Evolutionary conservation across 768 basidiomycete genomes (phyloP).

Genomic region (Lentinus tigrinus): DNA sequence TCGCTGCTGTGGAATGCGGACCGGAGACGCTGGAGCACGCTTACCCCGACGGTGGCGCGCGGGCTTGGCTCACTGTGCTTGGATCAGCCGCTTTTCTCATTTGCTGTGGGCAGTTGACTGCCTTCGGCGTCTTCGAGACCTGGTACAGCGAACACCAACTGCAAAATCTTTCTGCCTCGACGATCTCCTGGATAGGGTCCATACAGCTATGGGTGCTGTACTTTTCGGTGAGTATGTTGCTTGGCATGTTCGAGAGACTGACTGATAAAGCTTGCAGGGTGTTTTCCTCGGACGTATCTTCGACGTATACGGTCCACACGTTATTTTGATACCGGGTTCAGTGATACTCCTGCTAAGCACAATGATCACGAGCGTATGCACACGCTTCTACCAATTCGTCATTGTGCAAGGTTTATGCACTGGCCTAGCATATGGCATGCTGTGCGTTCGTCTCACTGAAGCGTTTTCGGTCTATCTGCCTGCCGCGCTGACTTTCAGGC

Average conservation of each 20-base stretch:
- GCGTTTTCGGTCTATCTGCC: no score
- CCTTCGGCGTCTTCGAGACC: conserved; percentile 16
- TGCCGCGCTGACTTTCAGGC: no score
- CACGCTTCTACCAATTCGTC: conserved; percentile 58
- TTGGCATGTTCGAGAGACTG: neutral
- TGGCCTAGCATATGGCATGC: conserved; percentile 59
- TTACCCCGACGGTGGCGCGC: conserved; percentile 30
- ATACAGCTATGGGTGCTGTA: conserved; percentile 70
- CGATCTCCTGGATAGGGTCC: conserved; percentile 51
- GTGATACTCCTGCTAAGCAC: conserved; percentile 48
- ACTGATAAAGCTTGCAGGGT: conserved; percentile 41
- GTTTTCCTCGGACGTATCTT: conserved; percentile 59
- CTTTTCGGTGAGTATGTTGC: conserved; percentile 45
- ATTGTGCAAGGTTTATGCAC: conserved; percentile 64
- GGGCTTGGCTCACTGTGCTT: conserved; percentile 48
- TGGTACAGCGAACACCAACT: conserved; percentile 14
- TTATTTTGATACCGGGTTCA: conserved; percentile 52
- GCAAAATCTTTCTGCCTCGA: conserved; percentile 6
- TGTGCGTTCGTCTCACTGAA: conserved; percentile 43
- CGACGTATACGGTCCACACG: conserved; percentile 58
- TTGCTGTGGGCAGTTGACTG: conserved; percentile 35
- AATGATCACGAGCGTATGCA: conserved; percentile 60
- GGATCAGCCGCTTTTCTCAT: conserved; percentile 65
- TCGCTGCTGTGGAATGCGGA: no score
- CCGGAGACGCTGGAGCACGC: no score